A percentile compares a stretch with the other conserved stretches of the same genome.
Conservation (phyloP, 2,329 filamentous ascomycete species). For the Teratosphaeria gauchensis region DNA sequence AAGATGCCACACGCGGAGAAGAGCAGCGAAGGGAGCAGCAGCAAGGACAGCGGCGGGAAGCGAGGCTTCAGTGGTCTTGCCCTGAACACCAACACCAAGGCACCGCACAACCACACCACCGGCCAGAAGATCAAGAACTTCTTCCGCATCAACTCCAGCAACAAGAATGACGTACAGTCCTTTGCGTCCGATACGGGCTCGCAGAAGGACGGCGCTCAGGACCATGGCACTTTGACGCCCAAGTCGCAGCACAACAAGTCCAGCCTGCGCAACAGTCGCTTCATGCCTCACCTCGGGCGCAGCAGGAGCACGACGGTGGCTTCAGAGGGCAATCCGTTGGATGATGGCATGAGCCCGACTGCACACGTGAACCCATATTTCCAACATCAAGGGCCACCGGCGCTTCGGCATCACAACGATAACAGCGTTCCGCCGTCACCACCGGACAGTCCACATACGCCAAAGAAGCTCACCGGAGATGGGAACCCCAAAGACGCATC, state of each 20-base stretch:
- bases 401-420: constrained; percentile 88
- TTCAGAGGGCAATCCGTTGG: constrained; percentile 83
- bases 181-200: constrained; percentile 25
- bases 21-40: neutral
- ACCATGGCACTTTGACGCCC: constrained; percentile 35
- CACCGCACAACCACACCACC: constrained; percentile 34
- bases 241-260: constrained; percentile 46
- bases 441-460: constrained; percentile 72
- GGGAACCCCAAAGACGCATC: constrained; percentile 52
- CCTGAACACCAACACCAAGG: constrained; percentile 35
- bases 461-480: constrained; percentile 58
- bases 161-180: constrained; percentile 29
- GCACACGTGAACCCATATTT: constrained; percentile 97
- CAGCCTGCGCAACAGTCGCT: constrained; percentile 73
- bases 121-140: constrained; percentile 60
- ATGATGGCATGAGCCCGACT: constrained; percentile 82
- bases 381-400: constrained; percentile 87
- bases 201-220: constrained; percentile 17
- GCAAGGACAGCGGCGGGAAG: constrained; percentile 21
- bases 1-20: constrained; percentile 1
- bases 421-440: constrained; percentile 87
- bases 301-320: constrained; percentile 84
- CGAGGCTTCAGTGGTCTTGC: constrained; percentile 40
- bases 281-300: constrained; percentile 78
- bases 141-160: constrained; percentile 53